Base-by-base conservation (phyloP, 2,329 filamentous ascomycete genomes). In the Fonsecaea multimorphosa region DNA sequence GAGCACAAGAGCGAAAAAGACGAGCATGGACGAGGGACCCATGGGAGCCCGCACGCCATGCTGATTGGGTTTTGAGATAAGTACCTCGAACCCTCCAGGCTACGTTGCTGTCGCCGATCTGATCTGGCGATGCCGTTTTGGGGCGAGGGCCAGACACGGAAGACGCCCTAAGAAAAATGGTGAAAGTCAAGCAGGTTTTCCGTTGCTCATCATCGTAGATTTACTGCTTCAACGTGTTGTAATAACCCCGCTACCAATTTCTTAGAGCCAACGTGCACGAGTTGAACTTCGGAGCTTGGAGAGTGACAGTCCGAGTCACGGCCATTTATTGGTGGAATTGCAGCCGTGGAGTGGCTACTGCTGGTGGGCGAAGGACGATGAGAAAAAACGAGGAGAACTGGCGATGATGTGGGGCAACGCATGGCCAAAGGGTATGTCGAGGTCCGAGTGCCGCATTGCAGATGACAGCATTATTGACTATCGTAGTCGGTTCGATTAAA, bases 341-440 rank as follows among this genome's bases (percentile, higher is more conserved):
- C 31, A 36, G 29, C 27, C 19, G 40, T 36, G 24, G 34, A 34
- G 19, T 60, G 57, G 38, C 38, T 61, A n/a, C 57, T 51, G 22
- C 6, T 65, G 59, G 59, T 22, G 31, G 55, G 55, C 40, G 56
- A 31, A 61, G 52, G 40, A 55, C 51, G 22, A 63, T 32, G 59
- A 64, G 56, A 60, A 55, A 56, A 51, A 62, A 63, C 64, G 61
- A 67, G 36, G 61, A 64, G 53, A 62, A 58, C 29, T 58, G 63
- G 52, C 55, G 63, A 68, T 38, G 52, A 36, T 58, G 66, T 68
- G 66, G 66, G 66, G 63, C 66, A 29, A 61, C 24, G 36, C 58
- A 54, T 40, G 53, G 40, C 27, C 31, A 56, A 56, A 36, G 36
- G 49, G 46, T n/a, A 51, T 44, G 57, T 60, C 57, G 57, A 51